A percentile compares a stretch with the other conserved stretches of the same genome.
phyloP scores from a whole-genome alignment of 306 rosid genomes.

The Cucurbita maxima region DNA sequence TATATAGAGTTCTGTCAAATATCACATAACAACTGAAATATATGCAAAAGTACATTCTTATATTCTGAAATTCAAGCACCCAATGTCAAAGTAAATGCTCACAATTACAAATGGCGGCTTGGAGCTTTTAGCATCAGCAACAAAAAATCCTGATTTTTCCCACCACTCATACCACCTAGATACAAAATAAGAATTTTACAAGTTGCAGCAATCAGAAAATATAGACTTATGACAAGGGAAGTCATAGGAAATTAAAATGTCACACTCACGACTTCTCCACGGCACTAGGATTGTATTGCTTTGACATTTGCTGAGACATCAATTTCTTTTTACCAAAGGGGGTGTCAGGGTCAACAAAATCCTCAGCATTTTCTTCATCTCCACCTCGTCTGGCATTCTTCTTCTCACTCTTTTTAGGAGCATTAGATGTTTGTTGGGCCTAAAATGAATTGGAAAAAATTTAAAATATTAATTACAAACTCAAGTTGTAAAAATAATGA shows the following conservation, averaged over 20 bases:
- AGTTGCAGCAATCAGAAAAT: conserved; percentile 4
- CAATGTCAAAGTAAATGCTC: conserved; percentile 20
- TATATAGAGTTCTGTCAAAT: neutral
- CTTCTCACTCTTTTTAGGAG: conserved; percentile 59
- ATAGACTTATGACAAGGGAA: neutral
- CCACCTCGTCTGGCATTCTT: conserved; percentile 46
- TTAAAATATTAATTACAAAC: neutral
- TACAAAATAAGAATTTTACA: conserved; percentile 13
- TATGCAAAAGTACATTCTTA: neutral
- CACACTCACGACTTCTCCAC: conserved; percentile 80
- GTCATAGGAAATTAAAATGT: neutral
- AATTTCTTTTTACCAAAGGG: conserved; percentile 54
- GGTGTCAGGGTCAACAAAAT: conserved; percentile 69
- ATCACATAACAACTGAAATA: neutral
- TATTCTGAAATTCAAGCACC: neutral
- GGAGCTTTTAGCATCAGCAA: conserved; percentile 71
- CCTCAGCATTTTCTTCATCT: conserved; percentile 60
- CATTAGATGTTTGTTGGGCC: conserved; percentile 53
- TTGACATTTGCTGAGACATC: conserved; percentile 66
- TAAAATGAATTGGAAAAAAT: conserved; percentile 5
- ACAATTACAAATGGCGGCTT: conserved; percentile 80
- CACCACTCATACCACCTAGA: conserved; percentile 94
- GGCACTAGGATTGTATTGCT: conserved; percentile 51
- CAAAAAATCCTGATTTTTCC: conserved; percentile 69
- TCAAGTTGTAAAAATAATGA: neutral